These are phyloP conservation scores for Thraustochytrium sp. DNA, from an alignment of 352 stramenopile genomes.

Conservation along the genomic window DNA sequence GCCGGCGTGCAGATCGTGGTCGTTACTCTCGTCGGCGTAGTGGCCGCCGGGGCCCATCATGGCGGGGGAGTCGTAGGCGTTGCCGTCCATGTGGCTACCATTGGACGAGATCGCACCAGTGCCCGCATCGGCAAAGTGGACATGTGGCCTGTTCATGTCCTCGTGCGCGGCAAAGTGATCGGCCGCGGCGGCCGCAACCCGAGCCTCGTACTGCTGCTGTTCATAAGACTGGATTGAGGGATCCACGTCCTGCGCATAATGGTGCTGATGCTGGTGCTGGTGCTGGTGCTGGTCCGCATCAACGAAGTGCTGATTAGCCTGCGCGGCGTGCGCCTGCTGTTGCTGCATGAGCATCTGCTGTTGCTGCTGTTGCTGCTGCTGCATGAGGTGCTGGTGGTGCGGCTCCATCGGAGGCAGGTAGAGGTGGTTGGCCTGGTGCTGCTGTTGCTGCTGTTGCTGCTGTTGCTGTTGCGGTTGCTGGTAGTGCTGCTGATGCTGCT, in stretches of 20 bases:
- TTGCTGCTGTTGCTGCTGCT: conserved; percentile 21
- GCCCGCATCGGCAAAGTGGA: background rate
- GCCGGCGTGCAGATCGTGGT: too few relatives aligned
- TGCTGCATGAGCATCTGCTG: background rate
- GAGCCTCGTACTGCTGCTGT: conserved; percentile 10
- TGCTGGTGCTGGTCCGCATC: background rate
- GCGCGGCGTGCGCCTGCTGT: background rate
- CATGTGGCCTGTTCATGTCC: background rate
- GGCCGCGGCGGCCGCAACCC: background rate
- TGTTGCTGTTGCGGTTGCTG: background rate
- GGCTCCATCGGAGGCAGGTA: background rate
- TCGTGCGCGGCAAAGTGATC: background rate
- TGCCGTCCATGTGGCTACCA: background rate
- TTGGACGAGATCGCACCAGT: too few relatives aligned
- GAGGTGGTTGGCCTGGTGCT: background rate
- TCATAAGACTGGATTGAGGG: background rate
- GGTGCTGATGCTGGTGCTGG: background rate
- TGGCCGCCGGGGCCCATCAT: too few relatives aligned
- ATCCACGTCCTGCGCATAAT: background rate
- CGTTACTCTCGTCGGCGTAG: too few relatives aligned
- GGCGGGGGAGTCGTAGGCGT: too few relatives aligned
- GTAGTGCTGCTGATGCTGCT: background rate
- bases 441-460: background rate
- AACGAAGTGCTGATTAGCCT: background rate
- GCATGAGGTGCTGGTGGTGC: conserved; percentile 2